A percentile compares a stretch with the other conserved stretches of the same genome.
These are phyloP conservation scores for Mortierella sp. DNA, from an alignment of 371 early-diverging fungal genomes.

Conservation along the genomic window DNA sequence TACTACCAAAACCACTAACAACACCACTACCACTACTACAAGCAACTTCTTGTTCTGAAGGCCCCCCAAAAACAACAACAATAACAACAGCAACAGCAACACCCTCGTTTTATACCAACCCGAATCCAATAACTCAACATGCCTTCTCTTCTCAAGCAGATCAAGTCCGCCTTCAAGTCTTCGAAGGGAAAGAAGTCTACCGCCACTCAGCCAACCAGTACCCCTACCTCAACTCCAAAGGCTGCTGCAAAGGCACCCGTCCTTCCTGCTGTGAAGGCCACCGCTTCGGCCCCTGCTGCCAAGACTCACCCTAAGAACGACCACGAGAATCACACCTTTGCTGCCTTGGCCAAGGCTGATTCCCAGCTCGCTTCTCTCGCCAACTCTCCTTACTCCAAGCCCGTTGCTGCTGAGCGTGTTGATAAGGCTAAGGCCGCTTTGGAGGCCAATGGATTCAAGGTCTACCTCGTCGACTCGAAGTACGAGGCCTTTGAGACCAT, in stretches of 20 bases:
- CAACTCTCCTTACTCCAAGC: constrained; percentile 35
- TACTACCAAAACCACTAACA: too few species aligned
- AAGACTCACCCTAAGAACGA: constrained; percentile 49
- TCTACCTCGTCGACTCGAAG: constrained; percentile 31
- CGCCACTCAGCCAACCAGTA: constrained; percentile 11
- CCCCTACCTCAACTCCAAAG: neutral
- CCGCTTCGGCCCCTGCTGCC: neutral
- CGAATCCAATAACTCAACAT: constrained; percentile 16
- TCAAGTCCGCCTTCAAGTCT: constrained; percentile 41
- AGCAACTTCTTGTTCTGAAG: too few species aligned
- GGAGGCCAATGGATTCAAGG: constrained; percentile 49
- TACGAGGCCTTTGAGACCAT: constrained; percentile 49
- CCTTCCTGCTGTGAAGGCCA: constrained; percentile 3
- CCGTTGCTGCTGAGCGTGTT: constrained; percentile 42
- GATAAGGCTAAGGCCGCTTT: constrained; percentile 48
- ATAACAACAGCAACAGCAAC: neutral
- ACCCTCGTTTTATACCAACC: neutral
- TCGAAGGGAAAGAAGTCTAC: constrained; percentile 28
- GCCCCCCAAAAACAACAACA: too few species aligned
- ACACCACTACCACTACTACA: too few species aligned
- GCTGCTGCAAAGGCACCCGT: constrained; percentile 6
- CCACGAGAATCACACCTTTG: constrained; percentile 51
- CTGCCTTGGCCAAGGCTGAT: constrained; percentile 45
- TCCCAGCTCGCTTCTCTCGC: constrained; percentile 40
- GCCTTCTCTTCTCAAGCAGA: constrained; percentile 48